Evolutionary conservation across 2,329 filamentous ascomycete genomes (phyloP), one percentile per base, ranked within the genome.

Genomic region (Xylariaceae sp.): DNA sequence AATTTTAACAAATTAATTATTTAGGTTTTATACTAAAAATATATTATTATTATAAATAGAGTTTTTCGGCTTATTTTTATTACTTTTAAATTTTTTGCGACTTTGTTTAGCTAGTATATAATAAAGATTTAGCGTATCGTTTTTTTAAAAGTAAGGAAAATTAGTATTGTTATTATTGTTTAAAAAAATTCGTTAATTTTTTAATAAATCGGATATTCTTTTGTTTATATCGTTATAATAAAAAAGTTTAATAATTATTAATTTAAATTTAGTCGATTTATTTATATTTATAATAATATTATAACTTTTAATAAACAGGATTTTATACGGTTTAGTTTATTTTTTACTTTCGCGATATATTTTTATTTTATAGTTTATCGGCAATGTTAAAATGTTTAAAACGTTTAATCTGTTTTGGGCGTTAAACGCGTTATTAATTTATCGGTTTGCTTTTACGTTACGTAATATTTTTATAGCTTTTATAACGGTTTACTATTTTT

Each of bases 191-290:
- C 23, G 8, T n/a, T 37, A n/a, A 20, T n/a, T n/a, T 20, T 8
- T n/a, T 8, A n/a, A 37, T 37, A 37, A 10, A 37, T n/a, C 18
- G 8, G 13, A n/a, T n/a, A 37, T n/a, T n/a, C 8, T n/a, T 41
- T 23, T 41, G 13, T 7, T 24, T 9, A 24, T 41, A 18, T 41
- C 15, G 9, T 41, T 41, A 10, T 16, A 23, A 41, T 41, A 41
- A 41, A 41, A 41, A 41, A 10, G 16, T 41, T 41, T 41, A 18
- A 41, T 21, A 10, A 41, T 23, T 41, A 41, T 41, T 41, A 16
- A 36, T 16, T 16, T 7, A 16, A 36, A 36, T 9, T 36, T 36
- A 10, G 15, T 36, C n/a, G n/a, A n/a, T n/a, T n/a, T n/a, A n/a
- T n/a, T n/a, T n/a, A n/a, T n/a, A n/a, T n/a, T n/a, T n/a, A 36